phyloP scores from a whole-genome alignment of 495 filamentous ascomycete species.

The Podospora appendiculata region DNA sequence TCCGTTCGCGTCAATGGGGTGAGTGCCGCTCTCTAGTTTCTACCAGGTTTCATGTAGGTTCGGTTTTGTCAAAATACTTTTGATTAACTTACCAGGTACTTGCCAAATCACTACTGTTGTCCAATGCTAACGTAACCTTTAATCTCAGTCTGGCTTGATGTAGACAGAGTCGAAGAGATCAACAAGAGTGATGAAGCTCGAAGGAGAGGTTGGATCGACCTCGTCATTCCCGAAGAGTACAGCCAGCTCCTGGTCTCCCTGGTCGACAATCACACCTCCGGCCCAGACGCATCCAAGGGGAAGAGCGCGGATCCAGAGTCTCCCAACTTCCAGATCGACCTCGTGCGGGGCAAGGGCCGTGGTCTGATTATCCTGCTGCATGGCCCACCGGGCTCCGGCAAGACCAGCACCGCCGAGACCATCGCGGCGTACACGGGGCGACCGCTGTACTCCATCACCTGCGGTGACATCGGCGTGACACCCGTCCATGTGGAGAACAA shows the following conservation, averaged over 20 bases:
- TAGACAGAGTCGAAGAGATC: background rate
- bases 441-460: slow-evolving; percentile 45
- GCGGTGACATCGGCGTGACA: slow-evolving; percentile 44
- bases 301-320: background rate
- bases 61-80: too few relatives aligned
- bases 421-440: slow-evolving; percentile 40
- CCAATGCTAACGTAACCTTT: too few relatives aligned
- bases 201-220: slow-evolving; percentile 9
- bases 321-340: slow-evolving; percentile 20
- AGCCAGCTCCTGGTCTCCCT: slow-evolving; percentile 26
- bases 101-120: too few relatives aligned
- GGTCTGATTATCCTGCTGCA: slow-evolving; percentile 43
- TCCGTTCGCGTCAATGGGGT: too few relatives aligned
- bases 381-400: slow-evolving; percentile 51
- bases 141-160: too few relatives aligned
- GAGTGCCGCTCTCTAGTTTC: too few relatives aligned
- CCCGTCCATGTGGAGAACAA: slow-evolving; percentile 23
- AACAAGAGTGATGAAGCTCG: background rate
- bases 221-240: slow-evolving; percentile 25
- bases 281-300: background rate
- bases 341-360: slow-evolving; percentile 46
- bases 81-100: too few relatives aligned
- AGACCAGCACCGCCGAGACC: slow-evolving; percentile 48
- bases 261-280: slow-evolving; percentile 25
- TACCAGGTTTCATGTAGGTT: too few relatives aligned